A percentile compares a stretch with the other conserved stretches of the same genome.
These are phyloP conservation scores for Aquilaria agallochum DNA, from an alignment of 441 rosid genomes.

Conservation along the genomic window DNA sequence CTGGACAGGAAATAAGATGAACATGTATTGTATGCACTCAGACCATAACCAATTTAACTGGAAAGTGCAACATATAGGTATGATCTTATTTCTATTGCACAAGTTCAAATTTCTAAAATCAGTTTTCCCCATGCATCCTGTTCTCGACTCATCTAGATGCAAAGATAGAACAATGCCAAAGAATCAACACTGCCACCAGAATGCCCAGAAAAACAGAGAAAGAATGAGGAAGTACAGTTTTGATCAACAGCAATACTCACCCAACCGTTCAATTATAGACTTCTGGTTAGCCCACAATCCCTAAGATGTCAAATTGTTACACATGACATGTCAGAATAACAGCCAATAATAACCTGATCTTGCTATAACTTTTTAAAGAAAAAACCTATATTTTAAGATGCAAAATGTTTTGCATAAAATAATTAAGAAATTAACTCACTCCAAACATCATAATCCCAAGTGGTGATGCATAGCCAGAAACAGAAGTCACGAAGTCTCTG, in stretches of 20 bases:
- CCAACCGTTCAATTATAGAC: slow-evolving; percentile 53
- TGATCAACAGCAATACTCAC: slow-evolving; percentile 35
- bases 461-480: slow-evolving; percentile 56
- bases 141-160: too few relatives aligned
- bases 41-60: too few relatives aligned
- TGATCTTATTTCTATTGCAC: too few relatives aligned
- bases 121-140: too few relatives aligned
- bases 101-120: too few relatives aligned
- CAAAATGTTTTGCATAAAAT: not conserved
- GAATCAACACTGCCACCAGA: too few relatives aligned
- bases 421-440: slow-evolving; percentile 36
- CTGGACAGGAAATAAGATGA: too few relatives aligned
- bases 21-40: too few relatives aligned
- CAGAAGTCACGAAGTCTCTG: slow-evolving; percentile 36
- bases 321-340: slow-evolving; percentile 9
- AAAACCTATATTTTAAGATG: slow-evolving; percentile 11
- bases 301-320: slow-evolving; percentile 31
- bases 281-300: slow-evolving; percentile 33
- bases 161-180: too few relatives aligned
- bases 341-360: not conserved
- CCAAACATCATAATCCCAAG: slow-evolving; percentile 69
- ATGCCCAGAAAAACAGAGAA: too few relatives aligned
- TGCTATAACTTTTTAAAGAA: not conserved
- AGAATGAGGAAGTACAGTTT: not conserved
- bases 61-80: too few relatives aligned